Evolutionary conservation across 1,284 basidiomycete species (phyloP), one percentile per base, ranked within the genome.

Genomic region (Cerrena zonata): DNA sequence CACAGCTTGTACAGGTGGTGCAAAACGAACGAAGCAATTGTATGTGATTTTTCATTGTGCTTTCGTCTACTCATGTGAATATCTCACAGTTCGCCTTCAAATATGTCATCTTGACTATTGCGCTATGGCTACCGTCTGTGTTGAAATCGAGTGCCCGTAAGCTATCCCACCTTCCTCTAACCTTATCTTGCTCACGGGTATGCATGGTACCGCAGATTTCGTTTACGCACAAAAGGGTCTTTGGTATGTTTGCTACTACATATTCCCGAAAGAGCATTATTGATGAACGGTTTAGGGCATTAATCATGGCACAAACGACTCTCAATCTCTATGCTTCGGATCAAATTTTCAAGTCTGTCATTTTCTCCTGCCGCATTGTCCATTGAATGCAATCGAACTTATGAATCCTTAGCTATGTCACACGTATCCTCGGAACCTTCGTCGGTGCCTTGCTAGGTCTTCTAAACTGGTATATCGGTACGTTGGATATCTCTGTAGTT

Each of bases 241-340:
- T 50, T 83, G 62, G 74, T 74, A n/a, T n/a, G n/a, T n/a, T 55
- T 43, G 63, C 34, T 13, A 2, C 30, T 30, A 47, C 22, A 11
- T 40, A 23, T 24, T 4, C 37, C 24, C n/a, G n/a, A 36, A 2
- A 21, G 22, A 25, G 2, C 11, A 30, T 19, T 19, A 39, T 39
- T 46, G 3, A 49, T 44, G 45, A 23, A 21, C 11, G 5, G 18
- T 5, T 37, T 45, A 74, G 82, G 82, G 82, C 80, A 2, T 63
- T 84, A 49, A 83, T 85, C 61, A 86, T 84, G 80, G 74, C 79
- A 0, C 83, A 86, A 58, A 82, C 79, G 0, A 79, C 79, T 1
- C 57, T 86, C 45, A 82, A 78, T 39, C 73, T 85, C 10, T 82
- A 77, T 53, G 74, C 77, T 0, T 80, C 80, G 7, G 82, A 86